phyloP scores from a whole-genome alignment of 208 protist species.

The Trypanosoma melophagium region DNA sequence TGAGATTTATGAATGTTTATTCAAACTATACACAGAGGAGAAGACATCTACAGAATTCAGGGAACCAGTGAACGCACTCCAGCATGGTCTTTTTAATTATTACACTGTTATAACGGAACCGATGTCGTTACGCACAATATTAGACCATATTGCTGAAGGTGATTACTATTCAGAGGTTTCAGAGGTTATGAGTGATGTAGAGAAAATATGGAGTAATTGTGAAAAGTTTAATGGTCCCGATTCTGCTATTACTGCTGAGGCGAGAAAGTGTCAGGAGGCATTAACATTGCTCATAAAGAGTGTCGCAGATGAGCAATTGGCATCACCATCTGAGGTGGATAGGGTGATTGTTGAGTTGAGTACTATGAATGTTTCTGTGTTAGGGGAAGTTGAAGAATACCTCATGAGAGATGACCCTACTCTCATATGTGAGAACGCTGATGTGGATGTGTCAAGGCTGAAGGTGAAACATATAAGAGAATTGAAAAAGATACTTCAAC shows the following conservation, averaged over 20 bases:
- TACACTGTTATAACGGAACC: slow-evolving; percentile 63
- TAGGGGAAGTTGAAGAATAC: slow-evolving; percentile 48
- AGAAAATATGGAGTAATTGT: slow-evolving; percentile 79
- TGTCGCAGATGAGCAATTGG: slow-evolving; percentile 48
- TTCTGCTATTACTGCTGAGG: slow-evolving; percentile 47
- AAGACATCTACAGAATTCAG: slow-evolving; percentile 58
- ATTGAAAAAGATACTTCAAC: slow-evolving; percentile 54
- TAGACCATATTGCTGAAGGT: slow-evolving; percentile 61
- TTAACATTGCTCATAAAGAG: slow-evolving; percentile 41
- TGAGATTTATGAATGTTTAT: slow-evolving; percentile 77
- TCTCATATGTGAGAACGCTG: slow-evolving; percentile 47
- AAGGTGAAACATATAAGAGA: slow-evolving; percentile 61
- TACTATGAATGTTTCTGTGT: slow-evolving; percentile 34
- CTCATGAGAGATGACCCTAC: slow-evolving; percentile 48
- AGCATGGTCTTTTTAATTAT: slow-evolving; percentile 64
- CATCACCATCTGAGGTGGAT: slow-evolving; percentile 50
- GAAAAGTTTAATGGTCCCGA: slow-evolving; percentile 62
- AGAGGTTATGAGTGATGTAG: slow-evolving; percentile 64
- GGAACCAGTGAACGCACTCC: slow-evolving; percentile 81
- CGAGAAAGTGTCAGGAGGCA: slow-evolving; percentile 41
- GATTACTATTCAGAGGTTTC: slow-evolving; percentile 46
- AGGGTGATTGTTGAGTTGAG: slow-evolving; percentile 40
- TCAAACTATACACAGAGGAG: slow-evolving; percentile 78
- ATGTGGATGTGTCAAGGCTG: slow-evolving; percentile 32
- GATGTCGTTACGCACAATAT: slow-evolving; percentile 61